Evolutionary conservation across 2,329 filamentous ascomycete species (phyloP).

Genomic region (Phyllachora maydis): DNA sequence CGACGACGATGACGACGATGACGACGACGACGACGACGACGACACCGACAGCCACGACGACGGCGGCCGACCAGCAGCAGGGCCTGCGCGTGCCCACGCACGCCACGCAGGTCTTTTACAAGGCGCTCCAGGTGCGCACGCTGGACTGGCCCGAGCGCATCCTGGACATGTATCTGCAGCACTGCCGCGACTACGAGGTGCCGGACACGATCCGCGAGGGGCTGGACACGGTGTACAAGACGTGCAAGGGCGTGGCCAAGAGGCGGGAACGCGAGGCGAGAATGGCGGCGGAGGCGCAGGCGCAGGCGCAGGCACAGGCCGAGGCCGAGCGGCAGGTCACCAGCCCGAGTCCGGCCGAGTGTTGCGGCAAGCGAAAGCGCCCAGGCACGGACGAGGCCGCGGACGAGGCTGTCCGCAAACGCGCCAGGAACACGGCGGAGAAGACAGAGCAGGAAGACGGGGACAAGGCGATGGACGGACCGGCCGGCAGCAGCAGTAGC

Average conservation of each 20-base stretch:
- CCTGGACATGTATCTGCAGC: slow-evolving; percentile 51
- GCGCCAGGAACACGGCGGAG: slow-evolving; percentile 47
- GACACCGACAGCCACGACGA: too few relatives aligned
- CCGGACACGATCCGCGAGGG: slow-evolving; percentile 55
- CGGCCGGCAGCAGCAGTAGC: too few relatives aligned
- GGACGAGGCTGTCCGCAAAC: slow-evolving; percentile 30
- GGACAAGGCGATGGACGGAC: slow-evolving; percentile 49
- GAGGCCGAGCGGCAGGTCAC: slow-evolving; percentile 31
- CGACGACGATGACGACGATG: too few relatives aligned
- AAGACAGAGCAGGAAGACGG: slow-evolving; percentile 27
- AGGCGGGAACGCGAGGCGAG: slow-evolving; percentile 46
- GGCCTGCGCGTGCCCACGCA: slow-evolving; percentile 43
- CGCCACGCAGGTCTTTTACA: slow-evolving; percentile 57
- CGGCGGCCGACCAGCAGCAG: slow-evolving; percentile 21
- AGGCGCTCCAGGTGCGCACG: slow-evolving; percentile 39
- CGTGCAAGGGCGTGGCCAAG: slow-evolving; percentile 38
- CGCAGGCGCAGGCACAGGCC: too few relatives aligned
- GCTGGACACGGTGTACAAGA: slow-evolving; percentile 51
- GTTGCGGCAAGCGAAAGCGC: slow-evolving; percentile 9
- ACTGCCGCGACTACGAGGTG: slow-evolving; percentile 81
- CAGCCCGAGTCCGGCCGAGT: slow-evolving; percentile 9
- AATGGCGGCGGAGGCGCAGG: slow-evolving; percentile 43
- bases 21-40: too few relatives aligned
- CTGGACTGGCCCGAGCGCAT: slow-evolving; percentile 63
- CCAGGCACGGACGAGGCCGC: slow-evolving; percentile 7